phyloP scores from a whole-genome alignment of 176 grass and related monocot genomes.

The Triticum urartu region DNA sequence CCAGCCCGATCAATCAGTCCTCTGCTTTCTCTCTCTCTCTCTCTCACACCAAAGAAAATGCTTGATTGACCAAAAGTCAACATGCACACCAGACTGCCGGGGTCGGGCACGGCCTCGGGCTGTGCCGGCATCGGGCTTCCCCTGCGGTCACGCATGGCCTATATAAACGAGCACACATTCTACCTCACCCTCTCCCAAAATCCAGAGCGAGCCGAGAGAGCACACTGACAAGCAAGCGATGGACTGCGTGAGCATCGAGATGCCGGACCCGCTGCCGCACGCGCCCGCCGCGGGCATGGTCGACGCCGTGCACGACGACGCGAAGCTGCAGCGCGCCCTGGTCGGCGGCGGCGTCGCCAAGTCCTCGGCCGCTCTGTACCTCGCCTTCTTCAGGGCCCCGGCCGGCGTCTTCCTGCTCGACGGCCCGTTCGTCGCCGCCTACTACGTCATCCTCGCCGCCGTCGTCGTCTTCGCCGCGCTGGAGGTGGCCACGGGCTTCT shows the following conservation, averaged over 20 bases:
- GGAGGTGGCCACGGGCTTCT: slow-evolving; percentile 1
- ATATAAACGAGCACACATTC: not conserved
- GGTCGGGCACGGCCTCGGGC: not conserved
- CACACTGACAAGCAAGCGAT: not conserved
- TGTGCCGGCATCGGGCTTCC: not conserved
- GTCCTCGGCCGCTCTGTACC: not conserved
- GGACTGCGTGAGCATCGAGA: slow-evolving; percentile 12
- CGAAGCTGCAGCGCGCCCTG: not conserved
- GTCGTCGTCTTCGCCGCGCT: not conserved
- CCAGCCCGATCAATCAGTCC: too few relatives aligned
- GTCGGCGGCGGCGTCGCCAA: not conserved
- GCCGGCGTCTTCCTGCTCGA: slow-evolving; percentile 28
- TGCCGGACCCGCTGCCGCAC: not conserved
- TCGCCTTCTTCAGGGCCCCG: not conserved
- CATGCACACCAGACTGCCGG: not conserved
- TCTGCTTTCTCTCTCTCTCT: too few relatives aligned
- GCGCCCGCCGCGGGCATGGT: not conserved
- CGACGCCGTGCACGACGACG: not conserved
- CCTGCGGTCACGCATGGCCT: not conserved
- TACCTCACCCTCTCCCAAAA: not conserved
- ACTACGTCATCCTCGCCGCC: not conserved
- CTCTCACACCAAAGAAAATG: too few relatives aligned
- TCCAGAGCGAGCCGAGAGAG: not conserved
- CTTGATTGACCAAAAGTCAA: not conserved
- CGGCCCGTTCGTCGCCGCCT: not conserved